Evolutionary conservation across 441 rosid genomes (phyloP).

Genomic region (Populus hybrid): DNA sequence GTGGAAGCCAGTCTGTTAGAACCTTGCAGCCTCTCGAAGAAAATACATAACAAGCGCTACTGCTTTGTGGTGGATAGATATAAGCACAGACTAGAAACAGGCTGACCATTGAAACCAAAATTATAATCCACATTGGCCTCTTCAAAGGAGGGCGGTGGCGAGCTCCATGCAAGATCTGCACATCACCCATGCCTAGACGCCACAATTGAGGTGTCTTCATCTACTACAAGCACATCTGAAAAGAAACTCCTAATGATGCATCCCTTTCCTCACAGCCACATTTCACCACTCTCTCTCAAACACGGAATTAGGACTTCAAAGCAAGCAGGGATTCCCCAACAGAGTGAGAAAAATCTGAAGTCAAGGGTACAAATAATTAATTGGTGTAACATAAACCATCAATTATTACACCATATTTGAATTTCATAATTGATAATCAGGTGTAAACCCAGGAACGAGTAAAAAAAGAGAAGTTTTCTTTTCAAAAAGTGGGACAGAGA

Average conservation of each 20-base stretch:
- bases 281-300: constrained; percentile 17
- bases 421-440: background rate
- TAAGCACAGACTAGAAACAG: constrained; percentile 70
- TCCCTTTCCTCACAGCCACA: constrained; percentile 13
- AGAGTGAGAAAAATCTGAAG: constrained; percentile 18
- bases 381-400: constrained; percentile 9
- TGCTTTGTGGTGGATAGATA: constrained; percentile 64
- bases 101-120: constrained; percentile 67
- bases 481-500: background rate
- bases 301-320: constrained; percentile 8
- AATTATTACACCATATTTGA: constrained; percentile 3
- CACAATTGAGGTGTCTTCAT: constrained; percentile 61
- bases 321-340: constrained; percentile 13
- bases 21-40: constrained; percentile 71
- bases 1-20: constrained; percentile 83
- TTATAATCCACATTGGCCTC: constrained; percentile 74
- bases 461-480: background rate
- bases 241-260: constrained; percentile 19
- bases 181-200: constrained; percentile 73
- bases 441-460: background rate
- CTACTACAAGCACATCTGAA: constrained; percentile 33
- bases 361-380: background rate
- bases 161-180: constrained; percentile 58
- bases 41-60: constrained; percentile 58
- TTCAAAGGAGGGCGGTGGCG: constrained; percentile 65